These are phyloP conservation scores for Handroanthus guayacan DNA, from an alignment of 257 asterid genomes.

Conservation along the genomic window DNA sequence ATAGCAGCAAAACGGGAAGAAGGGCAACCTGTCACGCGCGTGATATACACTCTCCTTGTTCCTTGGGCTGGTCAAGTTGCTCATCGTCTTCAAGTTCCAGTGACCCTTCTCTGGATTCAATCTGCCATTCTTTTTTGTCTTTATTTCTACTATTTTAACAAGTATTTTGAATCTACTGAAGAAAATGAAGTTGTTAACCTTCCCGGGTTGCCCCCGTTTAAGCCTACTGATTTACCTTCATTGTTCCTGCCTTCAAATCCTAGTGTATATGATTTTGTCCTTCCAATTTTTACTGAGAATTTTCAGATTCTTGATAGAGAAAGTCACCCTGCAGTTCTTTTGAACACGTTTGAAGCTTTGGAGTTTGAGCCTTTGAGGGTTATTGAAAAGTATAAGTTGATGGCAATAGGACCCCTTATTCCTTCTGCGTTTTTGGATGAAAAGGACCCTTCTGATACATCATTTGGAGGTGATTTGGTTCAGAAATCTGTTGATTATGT, in stretches of 20 bases:
- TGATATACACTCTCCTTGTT: constrained; percentile 11
- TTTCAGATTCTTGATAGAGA: no score
- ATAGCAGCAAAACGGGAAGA: background rate
- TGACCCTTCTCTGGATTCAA: constrained; percentile 35
- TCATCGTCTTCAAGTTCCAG: background rate
- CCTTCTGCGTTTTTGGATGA: no score
- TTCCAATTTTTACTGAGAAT: no score
- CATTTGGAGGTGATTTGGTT: no score
- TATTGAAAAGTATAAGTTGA: no score
- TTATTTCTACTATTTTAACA: constrained; percentile 22
- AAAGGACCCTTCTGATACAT: no score
- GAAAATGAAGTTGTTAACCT: background rate
- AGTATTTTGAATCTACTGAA: background rate
- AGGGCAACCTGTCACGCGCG: constrained; percentile 7
- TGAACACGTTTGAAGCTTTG: no score
- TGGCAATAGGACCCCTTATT: no score
- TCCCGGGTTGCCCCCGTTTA: background rate
- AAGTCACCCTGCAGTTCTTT: no score
- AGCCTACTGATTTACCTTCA: constrained; percentile 35
- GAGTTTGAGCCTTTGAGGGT: no score
- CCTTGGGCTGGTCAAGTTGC: constrained; percentile 33
- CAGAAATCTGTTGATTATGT: no score
- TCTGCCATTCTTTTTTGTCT: constrained; percentile 30
- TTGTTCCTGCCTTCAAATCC: constrained; percentile 21
- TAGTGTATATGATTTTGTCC: background rate